Evolutionary conservation across 148 eudicot species (phyloP).

Genomic region (Pharnaceum exiguum): DNA sequence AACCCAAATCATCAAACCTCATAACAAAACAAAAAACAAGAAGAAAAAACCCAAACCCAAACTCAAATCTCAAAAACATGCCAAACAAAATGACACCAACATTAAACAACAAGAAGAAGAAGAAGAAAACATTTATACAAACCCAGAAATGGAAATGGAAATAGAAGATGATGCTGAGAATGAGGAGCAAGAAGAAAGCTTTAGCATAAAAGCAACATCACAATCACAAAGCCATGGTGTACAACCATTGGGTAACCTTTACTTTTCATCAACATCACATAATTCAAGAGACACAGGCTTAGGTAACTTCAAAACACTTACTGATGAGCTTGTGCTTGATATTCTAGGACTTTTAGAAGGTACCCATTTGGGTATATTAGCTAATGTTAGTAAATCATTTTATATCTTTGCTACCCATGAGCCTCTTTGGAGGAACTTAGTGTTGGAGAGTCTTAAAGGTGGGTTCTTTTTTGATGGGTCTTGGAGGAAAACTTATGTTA

Average conservation of each 20-base stretch:
- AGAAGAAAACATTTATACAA: neutral
- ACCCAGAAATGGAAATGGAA: constrained; percentile 10
- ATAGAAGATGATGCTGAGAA: constrained; percentile 13
- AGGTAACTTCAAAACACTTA: constrained; percentile 56
- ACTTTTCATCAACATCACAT: constrained; percentile 39
- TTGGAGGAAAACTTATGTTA: constrained; percentile 70
- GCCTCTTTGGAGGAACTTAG: constrained; percentile 93
- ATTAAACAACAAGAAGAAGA: constrained; percentile 16
- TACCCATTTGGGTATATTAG: constrained; percentile 52
- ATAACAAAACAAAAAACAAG: constrained; percentile 15
- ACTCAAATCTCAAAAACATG: constrained; percentile 13
- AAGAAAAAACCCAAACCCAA: constrained; percentile 18
- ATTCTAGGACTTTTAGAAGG: constrained; percentile 66
- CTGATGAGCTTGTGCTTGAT: constrained; percentile 90
- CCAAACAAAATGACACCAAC: constrained; percentile 14
- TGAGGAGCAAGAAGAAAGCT: constrained; percentile 37
- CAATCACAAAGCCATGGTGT: constrained; percentile 56
- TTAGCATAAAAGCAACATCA: constrained; percentile 51
- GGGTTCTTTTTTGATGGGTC: constrained; percentile 63
- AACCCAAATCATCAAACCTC: constrained; percentile 20
- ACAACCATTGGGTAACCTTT: constrained; percentile 85
- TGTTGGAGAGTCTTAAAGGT: constrained; percentile 49
- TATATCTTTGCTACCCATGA: constrained; percentile 82
- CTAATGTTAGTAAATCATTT: constrained; percentile 75
- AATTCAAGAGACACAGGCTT: constrained; percentile 81